phyloP scores from a whole-genome alignment of 495 filamentous ascomycete genomes.

The Penicillium bovifimosum region DNA sequence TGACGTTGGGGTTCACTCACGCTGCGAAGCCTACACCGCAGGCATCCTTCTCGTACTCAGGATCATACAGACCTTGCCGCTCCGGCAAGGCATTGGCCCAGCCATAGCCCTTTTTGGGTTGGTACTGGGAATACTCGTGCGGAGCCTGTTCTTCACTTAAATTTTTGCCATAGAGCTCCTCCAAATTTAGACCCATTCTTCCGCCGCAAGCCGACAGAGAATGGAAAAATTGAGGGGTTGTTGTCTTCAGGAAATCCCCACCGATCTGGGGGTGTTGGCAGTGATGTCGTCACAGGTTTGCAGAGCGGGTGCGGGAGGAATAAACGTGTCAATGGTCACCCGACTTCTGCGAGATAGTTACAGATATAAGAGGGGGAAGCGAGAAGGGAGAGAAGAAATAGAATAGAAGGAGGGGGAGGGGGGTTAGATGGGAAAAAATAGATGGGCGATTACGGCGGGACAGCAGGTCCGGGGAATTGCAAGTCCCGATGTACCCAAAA shows the following conservation, averaged over 20 bases:
- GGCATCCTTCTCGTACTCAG: conserved; percentile 95
- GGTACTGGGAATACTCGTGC: conserved; percentile 72
- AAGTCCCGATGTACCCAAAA: conserved; percentile 17
- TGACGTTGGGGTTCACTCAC: conserved; percentile 50
- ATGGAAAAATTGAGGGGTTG: conserved; percentile 22
- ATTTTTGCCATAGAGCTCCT: conserved; percentile 59
- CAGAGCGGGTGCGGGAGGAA: conserved; percentile 22
- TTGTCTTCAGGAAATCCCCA: conserved; percentile 17
- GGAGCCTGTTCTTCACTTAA: conserved; percentile 56
- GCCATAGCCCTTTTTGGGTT: conserved; percentile 79
- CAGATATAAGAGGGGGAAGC: conserved; percentile 12
- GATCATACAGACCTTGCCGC: conserved; percentile 98
- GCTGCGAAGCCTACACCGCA: conserved; percentile 99
- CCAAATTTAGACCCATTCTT: conserved; percentile 66
- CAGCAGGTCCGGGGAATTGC: conserved; percentile 29
- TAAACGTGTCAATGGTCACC: conserved; percentile 14
- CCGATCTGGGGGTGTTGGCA: conserved; percentile 12
- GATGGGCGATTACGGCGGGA: conserved; percentile 23
- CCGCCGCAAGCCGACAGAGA: conserved; percentile 45
- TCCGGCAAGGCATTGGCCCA: conserved; percentile 94
- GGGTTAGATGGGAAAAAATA: conserved; percentile 19
- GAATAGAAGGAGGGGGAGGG: conserved; percentile 22
- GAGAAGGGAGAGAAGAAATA: conserved; percentile 19
- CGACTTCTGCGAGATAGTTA: conserved; percentile 25
- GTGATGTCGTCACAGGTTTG: conserved; percentile 30